Evolutionary conservation across 2,329 filamentous ascomycete species (phyloP).

Genomic region (Aspergillus latus): DNA sequence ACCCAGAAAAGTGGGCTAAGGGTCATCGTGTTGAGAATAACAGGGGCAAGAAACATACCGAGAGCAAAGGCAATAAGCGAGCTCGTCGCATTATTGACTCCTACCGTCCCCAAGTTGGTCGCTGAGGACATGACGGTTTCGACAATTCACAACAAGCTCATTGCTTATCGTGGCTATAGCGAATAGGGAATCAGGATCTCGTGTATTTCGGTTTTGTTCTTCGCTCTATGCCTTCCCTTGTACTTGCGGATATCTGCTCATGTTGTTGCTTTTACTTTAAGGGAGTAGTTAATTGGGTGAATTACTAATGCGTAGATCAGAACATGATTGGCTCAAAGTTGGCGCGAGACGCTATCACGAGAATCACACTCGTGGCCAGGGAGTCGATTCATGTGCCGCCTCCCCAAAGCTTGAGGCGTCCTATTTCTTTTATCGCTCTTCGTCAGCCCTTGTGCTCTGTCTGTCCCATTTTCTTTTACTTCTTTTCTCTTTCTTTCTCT

Average conservation of each 20-base stretch:
- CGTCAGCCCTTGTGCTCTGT: neutral
- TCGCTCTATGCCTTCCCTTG: neutral
- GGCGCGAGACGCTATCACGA: neutral
- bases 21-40: neutral
- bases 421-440: slow-evolving; percentile 1
- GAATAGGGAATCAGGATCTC: neutral
- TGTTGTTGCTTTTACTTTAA: neutral
- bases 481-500: neutral
- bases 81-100: slow-evolving; percentile 24
- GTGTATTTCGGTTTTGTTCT: neutral
- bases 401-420: neutral
- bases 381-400: too few species aligned
- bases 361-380: neutral
- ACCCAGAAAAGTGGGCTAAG: neutral
- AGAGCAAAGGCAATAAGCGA: slow-evolving; percentile 6
- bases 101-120: slow-evolving; percentile 22
- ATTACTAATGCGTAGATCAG: neutral
- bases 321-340: slow-evolving; percentile 8
- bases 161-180: neutral
- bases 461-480: neutral
- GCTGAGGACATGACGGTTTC: neutral
- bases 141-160: neutral
- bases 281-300: neutral
- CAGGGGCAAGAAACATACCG: slow-evolving; percentile 7
- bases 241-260: neutral